Base-by-base conservation (phyloP, 495 filamentous ascomycete species). In the Penicillium cataractarum region DNA sequence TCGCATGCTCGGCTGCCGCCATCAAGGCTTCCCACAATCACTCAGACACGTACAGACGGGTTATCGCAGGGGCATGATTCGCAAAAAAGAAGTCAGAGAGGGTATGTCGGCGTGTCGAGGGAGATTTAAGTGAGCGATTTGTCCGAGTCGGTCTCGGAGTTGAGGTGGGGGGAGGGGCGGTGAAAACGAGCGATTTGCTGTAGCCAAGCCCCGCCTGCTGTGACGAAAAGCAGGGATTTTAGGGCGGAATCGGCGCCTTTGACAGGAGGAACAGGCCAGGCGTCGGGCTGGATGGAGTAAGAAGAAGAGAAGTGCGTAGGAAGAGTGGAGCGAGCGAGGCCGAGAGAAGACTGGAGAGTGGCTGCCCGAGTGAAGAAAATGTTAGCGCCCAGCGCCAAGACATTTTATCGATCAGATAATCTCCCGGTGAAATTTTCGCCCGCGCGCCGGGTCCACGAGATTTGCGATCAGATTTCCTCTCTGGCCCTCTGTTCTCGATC, bases 1-100 rank as follows among this genome's bases (percentile, higher is more conserved):
- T 72, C 60, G 68, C 78, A 76, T 76, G 78, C 64, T 77, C 78
- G 60, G 74, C 71, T 65, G 76, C 73, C 73, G 73, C 81, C 76
- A 80, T 82, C 71, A 68, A 74, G 66, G 55, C 52, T 57, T 63
- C 31, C 57, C 57, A 64, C 39, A 58, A 60, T 68, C 61, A 71
- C 58, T 51, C 63, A 68, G 50, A 62, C 68, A 65, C 58, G 61
- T 35, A 64, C 7, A 63, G 56, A 62, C 60, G 63, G 51, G 75
- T 71, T 74, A 75, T 74, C 71, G 74, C 58, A 55, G 60, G 61
- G 61, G 58, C 70, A 72, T 72, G 49, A 32, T 72, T 67, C 58
- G 40, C 10, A 42, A 7, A 48, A 46, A 37, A 58, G 26, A 33
- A 42, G 57, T n/a, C n/a, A 51, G 17, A 55, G 15, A 22, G 32